Evolutionary conservation across 352 stramenopile genomes (phyloP).

Genomic region (Phytopythium aichiense): DNA sequence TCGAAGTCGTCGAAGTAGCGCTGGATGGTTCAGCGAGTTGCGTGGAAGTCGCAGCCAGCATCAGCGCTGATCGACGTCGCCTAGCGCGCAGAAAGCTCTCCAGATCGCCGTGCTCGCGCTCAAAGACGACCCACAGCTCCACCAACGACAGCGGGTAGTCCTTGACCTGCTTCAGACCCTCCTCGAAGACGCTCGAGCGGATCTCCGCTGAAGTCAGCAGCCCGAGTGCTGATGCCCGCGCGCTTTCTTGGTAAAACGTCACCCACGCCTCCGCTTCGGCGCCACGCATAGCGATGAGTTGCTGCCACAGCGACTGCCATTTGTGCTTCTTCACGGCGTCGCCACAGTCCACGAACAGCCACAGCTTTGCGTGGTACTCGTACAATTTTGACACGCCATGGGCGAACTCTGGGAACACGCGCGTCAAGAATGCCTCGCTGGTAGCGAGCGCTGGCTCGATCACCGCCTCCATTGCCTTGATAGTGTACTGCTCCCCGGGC

Average conservation of each 20-base stretch:
- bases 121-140: slow-evolving; percentile 45
- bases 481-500: slow-evolving; percentile 5
- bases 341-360: slow-evolving; percentile 14
- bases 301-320: slow-evolving; percentile 33
- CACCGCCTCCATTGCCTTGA: slow-evolving; percentile 13
- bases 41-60: slow-evolving; percentile 1
- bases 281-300: slow-evolving; percentile 14
- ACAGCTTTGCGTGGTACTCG: slow-evolving; percentile 53
- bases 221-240: slow-evolving; percentile 10
- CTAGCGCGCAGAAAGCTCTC: slow-evolving; percentile 26
- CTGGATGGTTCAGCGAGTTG: background rate
- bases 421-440: slow-evolving; percentile 29
- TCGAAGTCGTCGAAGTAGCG: background rate
- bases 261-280: slow-evolving; percentile 36
- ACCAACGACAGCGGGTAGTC: slow-evolving; percentile 26
- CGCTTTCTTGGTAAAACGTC: slow-evolving; percentile 39
- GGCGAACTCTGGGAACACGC: slow-evolving; percentile 30
- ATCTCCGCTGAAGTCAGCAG: slow-evolving; percentile 18
- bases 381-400: slow-evolving; percentile 25
- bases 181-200: slow-evolving; percentile 35
- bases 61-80: slow-evolving; percentile 23
- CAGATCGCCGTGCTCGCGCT: slow-evolving; percentile 47
- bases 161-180: slow-evolving; percentile 26
- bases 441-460: slow-evolving; percentile 27
- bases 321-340: slow-evolving; percentile 9